Evolutionary conservation across 208 protist species (phyloP).

Genomic region (Endotrypanum monterogeii): DNA sequence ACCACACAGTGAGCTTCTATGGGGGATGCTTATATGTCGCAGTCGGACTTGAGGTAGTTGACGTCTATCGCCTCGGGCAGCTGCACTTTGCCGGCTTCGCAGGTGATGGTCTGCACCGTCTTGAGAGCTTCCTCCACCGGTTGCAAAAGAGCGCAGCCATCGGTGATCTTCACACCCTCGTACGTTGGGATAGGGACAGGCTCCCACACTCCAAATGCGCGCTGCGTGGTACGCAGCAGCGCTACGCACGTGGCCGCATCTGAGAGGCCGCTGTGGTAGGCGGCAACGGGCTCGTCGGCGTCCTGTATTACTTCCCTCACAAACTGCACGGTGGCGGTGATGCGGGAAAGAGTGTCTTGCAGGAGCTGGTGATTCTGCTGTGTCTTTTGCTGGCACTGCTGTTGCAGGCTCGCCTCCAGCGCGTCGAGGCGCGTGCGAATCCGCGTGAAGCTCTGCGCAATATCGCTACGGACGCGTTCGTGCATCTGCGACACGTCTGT

Average conservation of each 20-base stretch:
- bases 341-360: conserved; percentile 32
- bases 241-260: conserved; percentile 36
- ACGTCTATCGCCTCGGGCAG: conserved; percentile 76
- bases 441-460: conserved; percentile 46
- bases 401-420: conserved; percentile 43
- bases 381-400: conserved; percentile 35
- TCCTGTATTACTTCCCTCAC: conserved; percentile 44
- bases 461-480: conserved; percentile 33
- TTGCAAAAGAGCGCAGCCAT: conserved; percentile 34
- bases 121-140: conserved; percentile 42
- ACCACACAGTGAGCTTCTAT: neutral
- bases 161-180: conserved; percentile 28
- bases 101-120: conserved; percentile 15
- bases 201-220: conserved; percentile 59
- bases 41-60: conserved; percentile 72
- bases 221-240: conserved; percentile 51
- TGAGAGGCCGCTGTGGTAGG: conserved; percentile 38
- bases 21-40: conserved; percentile 14
- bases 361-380: conserved; percentile 36
- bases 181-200: conserved; percentile 56
- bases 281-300: conserved; percentile 40
- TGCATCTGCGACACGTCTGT: conserved; percentile 44
- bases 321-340: conserved; percentile 47
- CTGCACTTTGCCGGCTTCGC: conserved; percentile 47
- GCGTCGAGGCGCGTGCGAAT: conserved; percentile 43